Conservation (phyloP, 768 basidiomycete species). For the Hydnum rufescens region DNA sequence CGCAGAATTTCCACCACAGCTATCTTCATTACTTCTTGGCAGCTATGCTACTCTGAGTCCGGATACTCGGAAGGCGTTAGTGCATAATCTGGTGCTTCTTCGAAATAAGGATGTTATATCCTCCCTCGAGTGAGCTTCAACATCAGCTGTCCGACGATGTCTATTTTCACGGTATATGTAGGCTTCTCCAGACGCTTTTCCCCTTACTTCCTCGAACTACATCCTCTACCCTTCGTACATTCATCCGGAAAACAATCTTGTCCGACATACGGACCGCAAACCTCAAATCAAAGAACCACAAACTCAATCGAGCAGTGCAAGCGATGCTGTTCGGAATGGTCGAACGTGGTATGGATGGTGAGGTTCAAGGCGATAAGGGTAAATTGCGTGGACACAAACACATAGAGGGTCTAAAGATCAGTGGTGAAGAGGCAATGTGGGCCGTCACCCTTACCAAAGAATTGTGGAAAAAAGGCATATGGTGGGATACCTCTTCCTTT, state of each 20-base stretch:
- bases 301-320: slow-evolving; percentile 89
- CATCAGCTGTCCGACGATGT: not conserved
- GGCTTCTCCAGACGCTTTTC: slow-evolving; percentile 78
- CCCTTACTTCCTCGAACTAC: slow-evolving; percentile 89
- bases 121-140: slow-evolving; percentile 60
- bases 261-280: slow-evolving; percentile 88
- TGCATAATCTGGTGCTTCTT: slow-evolving; percentile 84
- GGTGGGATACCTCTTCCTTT: too few species aligned
- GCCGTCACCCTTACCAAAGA: slow-evolving; percentile 86
- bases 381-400: slow-evolving; percentile 32
- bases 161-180: slow-evolving; percentile 17
- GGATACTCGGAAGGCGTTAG: slow-evolving; percentile 65
- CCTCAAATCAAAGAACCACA: slow-evolving; percentile 72
- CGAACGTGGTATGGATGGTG: slow-evolving; percentile 71
- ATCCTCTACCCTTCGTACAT: slow-evolving; percentile 59
- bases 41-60: slow-evolving; percentile 53
- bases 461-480: slow-evolving; percentile 82
- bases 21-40: slow-evolving; percentile 60
- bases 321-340: slow-evolving; percentile 93
- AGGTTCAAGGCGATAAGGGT: slow-evolving; percentile 69
- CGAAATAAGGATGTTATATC: slow-evolving; percentile 83
- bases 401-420: slow-evolving; percentile 17
- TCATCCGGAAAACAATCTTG: slow-evolving; percentile 84
- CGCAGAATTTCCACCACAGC: slow-evolving; percentile 59
- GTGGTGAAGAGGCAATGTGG: slow-evolving; percentile 88